A percentile compares a stretch with the other conserved stretches of the same genome.
Evolutionary conservation across 345 rosid genomes (phyloP).

Genomic region (Brassica napus): DNA sequence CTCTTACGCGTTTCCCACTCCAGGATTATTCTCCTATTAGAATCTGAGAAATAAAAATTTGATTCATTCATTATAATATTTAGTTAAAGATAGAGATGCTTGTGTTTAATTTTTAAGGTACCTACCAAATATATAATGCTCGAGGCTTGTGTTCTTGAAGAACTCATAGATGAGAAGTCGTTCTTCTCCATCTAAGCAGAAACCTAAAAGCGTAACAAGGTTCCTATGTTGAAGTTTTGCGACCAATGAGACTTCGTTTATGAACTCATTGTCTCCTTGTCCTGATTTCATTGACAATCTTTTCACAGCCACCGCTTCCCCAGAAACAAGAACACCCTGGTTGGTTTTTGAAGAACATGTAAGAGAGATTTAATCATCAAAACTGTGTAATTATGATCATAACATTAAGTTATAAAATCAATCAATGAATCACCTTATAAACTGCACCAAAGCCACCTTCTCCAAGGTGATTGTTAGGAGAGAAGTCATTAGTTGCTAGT

Average conservation of each 20-base stretch:
- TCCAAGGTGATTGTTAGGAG: neutral
- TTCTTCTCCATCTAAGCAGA: neutral
- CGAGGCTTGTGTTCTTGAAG: neutral
- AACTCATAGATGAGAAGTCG: slow-evolving; percentile 1
- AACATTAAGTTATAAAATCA: neutral
- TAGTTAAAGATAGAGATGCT: neutral
- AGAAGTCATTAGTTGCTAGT: neutral
- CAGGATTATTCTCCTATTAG: neutral
- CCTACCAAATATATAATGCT: neutral
- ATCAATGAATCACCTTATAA: neutral
- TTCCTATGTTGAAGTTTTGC: neutral
- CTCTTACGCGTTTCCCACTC: neutral
- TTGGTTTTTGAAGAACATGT: neutral
- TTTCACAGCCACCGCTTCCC: neutral
- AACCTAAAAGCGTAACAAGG: neutral
- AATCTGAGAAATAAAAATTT: neutral
- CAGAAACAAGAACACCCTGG: neutral
- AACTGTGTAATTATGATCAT: neutral
- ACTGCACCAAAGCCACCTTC: slow-evolving; percentile 1
- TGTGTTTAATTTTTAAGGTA: neutral
- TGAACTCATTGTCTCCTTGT: neutral
- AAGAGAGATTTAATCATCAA: neutral
- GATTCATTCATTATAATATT: neutral
- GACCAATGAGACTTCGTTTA: neutral
- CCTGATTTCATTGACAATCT: neutral